Evolutionary conservation across 2,329 filamentous ascomycete genomes (phyloP).

Genomic region (Ophiocordyceps unilateralis): DNA sequence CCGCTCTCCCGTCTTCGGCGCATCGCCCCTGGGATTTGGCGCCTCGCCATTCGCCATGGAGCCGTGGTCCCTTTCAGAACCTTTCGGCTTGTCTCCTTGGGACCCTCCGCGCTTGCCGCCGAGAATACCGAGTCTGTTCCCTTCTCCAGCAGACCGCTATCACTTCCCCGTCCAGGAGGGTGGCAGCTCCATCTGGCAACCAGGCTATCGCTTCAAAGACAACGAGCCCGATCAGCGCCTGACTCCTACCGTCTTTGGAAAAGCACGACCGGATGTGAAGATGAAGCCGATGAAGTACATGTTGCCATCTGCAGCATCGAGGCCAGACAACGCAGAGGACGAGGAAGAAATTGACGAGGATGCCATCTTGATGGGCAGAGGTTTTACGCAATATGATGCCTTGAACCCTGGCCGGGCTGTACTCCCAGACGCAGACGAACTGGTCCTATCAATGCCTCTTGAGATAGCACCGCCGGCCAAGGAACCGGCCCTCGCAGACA

Average conservation of each 20-base stretch:
- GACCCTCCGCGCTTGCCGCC: constrained; percentile 1
- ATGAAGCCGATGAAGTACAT: constrained; percentile 2
- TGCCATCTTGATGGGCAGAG: constrained; percentile 5
- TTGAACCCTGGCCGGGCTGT: not conserved
- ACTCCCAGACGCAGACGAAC: not conserved
- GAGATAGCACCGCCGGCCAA: not conserved
- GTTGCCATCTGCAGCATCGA: not conserved
- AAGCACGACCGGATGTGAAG: constrained; percentile 2
- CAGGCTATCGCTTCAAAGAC: constrained; percentile 6
- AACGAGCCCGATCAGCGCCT: constrained; percentile 2
- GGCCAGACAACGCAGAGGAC: constrained; percentile 1
- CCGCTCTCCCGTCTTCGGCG: constrained; percentile 3
- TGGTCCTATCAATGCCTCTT: not conserved
- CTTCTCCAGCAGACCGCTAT: constrained; percentile 11
- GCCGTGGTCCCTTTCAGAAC: constrained; percentile 3
- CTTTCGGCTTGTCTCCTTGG: constrained; percentile 2
- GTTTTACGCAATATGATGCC: not conserved
- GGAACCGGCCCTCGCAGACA: not conserved
- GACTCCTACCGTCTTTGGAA: not conserved
- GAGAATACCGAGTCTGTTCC: constrained; percentile 2
- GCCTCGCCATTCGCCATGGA: constrained; percentile 3
- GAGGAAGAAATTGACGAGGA: constrained; percentile 11
- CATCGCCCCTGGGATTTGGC: constrained; percentile 7
- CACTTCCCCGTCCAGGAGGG: constrained; percentile 13
- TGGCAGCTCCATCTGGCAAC: constrained; percentile 17